Evolutionary conservation across 257 asterid genomes (phyloP).

Genomic region (Solanum pennellii): DNA sequence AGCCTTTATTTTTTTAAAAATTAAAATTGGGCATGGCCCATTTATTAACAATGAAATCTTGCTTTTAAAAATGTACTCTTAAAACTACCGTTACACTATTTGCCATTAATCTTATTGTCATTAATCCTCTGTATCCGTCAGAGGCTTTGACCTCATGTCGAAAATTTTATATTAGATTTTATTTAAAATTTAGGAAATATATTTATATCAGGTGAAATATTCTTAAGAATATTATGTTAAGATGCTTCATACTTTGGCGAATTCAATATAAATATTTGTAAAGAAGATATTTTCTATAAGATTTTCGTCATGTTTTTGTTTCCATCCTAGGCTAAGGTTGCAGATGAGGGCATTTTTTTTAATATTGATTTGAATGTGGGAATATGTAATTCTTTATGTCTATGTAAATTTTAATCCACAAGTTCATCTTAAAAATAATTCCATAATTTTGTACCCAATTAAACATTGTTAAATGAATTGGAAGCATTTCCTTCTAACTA

Average conservation of each 20-base stretch:
- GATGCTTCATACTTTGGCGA: accelerated
- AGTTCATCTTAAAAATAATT: no score
- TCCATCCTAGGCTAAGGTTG: neutral
- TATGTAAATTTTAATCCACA: neutral
- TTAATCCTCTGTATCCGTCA: no score
- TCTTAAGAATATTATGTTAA: no score
- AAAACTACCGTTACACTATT: neutral
- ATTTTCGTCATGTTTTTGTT: neutral
- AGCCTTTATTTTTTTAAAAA: neutral
- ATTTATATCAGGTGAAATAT: no score
- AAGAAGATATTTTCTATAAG: no score
- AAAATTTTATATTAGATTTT: neutral
- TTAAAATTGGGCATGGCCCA: no score
- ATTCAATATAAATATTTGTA: neutral
- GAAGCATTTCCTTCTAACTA: neutral
- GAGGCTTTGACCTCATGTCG: neutral
- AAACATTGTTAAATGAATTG: neutral
- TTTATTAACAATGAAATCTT: no score
- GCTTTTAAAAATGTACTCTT: neutral
- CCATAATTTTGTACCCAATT: neutral
- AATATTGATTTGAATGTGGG: neutral
- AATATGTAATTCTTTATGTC: neutral
- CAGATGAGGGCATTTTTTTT: neutral
- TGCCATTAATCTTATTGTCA: neutral
- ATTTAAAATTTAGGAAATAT: accelerated